A percentile compares a stretch with the other conserved stretches of the same genome.
phyloP scores from a whole-genome alignment of 1,284 basidiomycete genomes.

The Ceratobasidium sp. region DNA sequence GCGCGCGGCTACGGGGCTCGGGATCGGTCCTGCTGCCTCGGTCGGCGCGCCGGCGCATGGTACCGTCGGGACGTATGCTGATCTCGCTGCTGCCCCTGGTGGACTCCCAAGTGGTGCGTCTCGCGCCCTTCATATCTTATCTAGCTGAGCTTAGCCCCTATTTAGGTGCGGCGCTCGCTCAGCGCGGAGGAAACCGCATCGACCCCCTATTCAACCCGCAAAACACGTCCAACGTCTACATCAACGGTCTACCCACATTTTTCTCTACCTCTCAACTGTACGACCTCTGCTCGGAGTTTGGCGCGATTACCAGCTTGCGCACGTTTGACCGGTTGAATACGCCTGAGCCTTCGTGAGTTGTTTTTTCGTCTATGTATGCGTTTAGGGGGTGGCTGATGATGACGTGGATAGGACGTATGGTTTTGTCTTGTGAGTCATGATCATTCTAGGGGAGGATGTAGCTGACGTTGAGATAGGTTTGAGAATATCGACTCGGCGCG shows the following conservation, averaged over 20 bases:
- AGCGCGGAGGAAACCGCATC: constrained; percentile 33
- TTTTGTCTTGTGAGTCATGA: constrained; percentile 74
- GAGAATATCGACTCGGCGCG: constrained; percentile 72
- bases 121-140: background rate
- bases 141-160: background rate
- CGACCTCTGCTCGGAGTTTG: constrained; percentile 68
- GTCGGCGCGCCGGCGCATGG: constrained; percentile 38
- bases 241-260: constrained; percentile 75
- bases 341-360: constrained; percentile 58
- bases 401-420: constrained; percentile 74
- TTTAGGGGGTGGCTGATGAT: background rate
- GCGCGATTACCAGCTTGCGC: constrained; percentile 69
- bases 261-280: constrained; percentile 73
- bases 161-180: constrained; percentile 27
- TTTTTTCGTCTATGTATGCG: background rate
- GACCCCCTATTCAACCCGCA: constrained; percentile 43
- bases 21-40: background rate
- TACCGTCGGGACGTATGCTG: constrained; percentile 35
- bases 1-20: constrained; percentile 31
- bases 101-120: constrained; percentile 11
- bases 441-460: background rate
- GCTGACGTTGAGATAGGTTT: constrained; percentile 63
- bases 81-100: constrained; percentile 20
- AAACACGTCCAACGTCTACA: constrained; percentile 69
- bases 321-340: constrained; percentile 70